These are phyloP conservation scores for Maudiozyma serrabonitensis DNA, from an alignment of 805 yeast genomes.

Conservation along the genomic window DNA sequence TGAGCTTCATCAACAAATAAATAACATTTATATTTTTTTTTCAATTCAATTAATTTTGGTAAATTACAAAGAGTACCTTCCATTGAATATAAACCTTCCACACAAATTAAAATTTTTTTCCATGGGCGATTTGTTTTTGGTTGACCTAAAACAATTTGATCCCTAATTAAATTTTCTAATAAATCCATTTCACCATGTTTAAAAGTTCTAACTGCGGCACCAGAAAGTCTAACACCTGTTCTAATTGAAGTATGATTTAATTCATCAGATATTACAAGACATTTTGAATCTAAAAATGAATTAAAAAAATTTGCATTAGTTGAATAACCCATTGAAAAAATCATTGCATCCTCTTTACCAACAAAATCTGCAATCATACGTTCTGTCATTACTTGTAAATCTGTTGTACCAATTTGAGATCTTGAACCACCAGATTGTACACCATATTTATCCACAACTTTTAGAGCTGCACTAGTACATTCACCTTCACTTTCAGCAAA, in stretches of 20 bases:
- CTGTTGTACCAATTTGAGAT: slow-evolving; percentile 62
- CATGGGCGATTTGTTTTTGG: slow-evolving; percentile 94
- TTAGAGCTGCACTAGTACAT: slow-evolving; percentile 73
- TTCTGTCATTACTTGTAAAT: slow-evolving; percentile 68
- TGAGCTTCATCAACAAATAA: slow-evolving; percentile 96
- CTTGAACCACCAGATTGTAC: slow-evolving; percentile 74
- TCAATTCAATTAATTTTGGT: slow-evolving; percentile 62
- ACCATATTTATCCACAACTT: slow-evolving; percentile 59
- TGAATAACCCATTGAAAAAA: slow-evolving; percentile 92
- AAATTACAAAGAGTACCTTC: slow-evolving; percentile 84
- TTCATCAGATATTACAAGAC: slow-evolving; percentile 88
- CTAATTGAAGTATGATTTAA: slow-evolving; percentile 93
- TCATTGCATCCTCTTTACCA: slow-evolving; percentile 80
- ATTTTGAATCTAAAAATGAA: slow-evolving; percentile 73
- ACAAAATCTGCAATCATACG: slow-evolving; percentile 69
- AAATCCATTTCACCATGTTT: slow-evolving; percentile 83
- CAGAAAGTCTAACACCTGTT: slow-evolving; percentile 86
- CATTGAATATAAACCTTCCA: slow-evolving; percentile 89
- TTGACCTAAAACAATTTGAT: slow-evolving; percentile 87
- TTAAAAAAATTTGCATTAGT: slow-evolving; percentile 86
- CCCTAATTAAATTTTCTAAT: slow-evolving; percentile 68
- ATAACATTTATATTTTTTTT: slow-evolving; percentile 79
- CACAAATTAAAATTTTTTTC: slow-evolving; percentile 76
- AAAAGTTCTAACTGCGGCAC: slow-evolving; percentile 86
- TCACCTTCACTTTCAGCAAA: slow-evolving; percentile 91